These are phyloP conservation scores for Ananas comosus DNA, from an alignment of 176 grass and related monocot genomes.

Conservation along the genomic window DNA sequence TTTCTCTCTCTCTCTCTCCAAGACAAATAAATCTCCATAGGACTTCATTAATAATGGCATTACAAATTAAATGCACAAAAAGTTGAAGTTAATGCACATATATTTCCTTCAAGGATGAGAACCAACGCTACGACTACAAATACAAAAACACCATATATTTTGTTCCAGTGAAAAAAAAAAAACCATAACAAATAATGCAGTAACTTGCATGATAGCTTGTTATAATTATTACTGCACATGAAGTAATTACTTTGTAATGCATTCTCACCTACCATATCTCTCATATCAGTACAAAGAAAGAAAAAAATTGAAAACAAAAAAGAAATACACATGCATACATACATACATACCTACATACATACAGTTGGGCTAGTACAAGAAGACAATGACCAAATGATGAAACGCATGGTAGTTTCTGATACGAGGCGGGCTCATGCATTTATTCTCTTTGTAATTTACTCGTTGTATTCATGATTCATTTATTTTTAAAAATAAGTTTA, in stretches of 20 bases:
- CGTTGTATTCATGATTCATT: no score
- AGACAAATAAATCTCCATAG: neutral
- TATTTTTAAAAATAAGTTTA: neutral
- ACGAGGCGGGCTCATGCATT: slow-evolving; percentile 7
- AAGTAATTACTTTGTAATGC: no score
- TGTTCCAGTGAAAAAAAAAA: no score
- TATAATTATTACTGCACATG: no score
- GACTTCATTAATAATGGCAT: neutral
- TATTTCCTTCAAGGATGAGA: neutral
- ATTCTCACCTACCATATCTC: neutral
- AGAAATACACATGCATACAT: neutral
- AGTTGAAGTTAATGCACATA: neutral
- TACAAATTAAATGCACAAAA: neutral
- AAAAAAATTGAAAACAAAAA: neutral
- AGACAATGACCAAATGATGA: neutral
- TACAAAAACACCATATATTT: no score
- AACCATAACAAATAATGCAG: no score
- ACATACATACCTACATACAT: no score
- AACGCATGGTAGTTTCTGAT: neutral
- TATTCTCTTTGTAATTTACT: neutral
- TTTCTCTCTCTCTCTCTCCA: slow-evolving; percentile 1
- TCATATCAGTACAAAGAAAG: neutral
- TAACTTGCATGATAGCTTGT: no score
- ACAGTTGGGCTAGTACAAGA: neutral
- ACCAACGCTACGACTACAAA: no score